Base-by-base conservation (phyloP, 2,329 filamentous ascomycete species). In the Tolypocladium pustulatum region DNA sequence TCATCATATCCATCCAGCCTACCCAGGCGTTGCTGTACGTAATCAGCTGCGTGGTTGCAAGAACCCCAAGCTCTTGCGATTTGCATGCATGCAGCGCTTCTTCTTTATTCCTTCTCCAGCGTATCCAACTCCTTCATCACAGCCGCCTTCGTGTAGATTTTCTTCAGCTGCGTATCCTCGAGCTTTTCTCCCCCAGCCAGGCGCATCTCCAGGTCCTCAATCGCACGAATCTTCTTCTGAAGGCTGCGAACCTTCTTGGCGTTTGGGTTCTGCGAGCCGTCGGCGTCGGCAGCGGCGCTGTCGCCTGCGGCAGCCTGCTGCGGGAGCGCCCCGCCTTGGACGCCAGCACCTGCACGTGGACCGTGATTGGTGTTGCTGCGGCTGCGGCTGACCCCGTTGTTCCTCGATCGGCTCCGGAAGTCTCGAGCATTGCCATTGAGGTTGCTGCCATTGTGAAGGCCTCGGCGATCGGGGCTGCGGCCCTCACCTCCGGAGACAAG, bases 111-210 rank as follows among this genome's bases (percentile, higher is more conserved):
- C 60, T 61, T 66, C 63, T 71, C 71, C 57, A 92, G 71, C 9
- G 73, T 76, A 54, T 88, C 83, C 60, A 99, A 77, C 76, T 99
- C 94, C 75, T 88, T 90, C 62, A 92, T 80, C 60, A 99, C 93
- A 20, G 82, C 76, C 55, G 86, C 79, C 78, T 97, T 96, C 27
- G 91, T 97, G 58, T 85, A 83, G 67, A 99, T 99, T 83, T 99
- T 99, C 81, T 96, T 95, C 75, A 99, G 86, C 77, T 99, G 94
- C 37, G 94, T 99, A 69, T 97, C 93, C 77, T 99, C 94, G 61
- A 99, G 78, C 81, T 97, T 97, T 81, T 99, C 94, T 6, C 93
- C 93, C 38, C 88, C 87, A 3, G 93, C 94, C 65, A 92, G 86
- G 59, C 94, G 86, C 92, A 97, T 97, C 80, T 97, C 96, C 61